These are phyloP conservation scores for Penicillium paxilli DNA, from an alignment of 495 filamentous ascomycete genomes.

Conservation along the genomic window DNA sequence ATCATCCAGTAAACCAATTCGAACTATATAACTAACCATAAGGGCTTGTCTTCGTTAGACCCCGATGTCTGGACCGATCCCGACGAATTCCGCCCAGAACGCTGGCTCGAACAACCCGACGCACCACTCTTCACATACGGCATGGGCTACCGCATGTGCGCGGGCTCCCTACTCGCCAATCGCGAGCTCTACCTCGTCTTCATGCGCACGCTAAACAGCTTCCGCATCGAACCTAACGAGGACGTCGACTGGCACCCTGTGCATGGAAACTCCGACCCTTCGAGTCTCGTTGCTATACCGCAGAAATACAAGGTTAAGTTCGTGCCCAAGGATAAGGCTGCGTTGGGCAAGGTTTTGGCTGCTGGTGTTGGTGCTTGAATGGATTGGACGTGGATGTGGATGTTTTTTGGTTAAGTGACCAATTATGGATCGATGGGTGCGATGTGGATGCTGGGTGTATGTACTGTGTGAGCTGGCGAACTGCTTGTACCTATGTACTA, in stretches of 20 bases:
- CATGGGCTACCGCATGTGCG: constrained; percentile 66
- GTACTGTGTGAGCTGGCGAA: too few species aligned
- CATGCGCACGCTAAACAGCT: constrained; percentile 59
- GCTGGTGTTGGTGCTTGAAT: background rate
- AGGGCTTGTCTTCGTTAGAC: constrained; percentile 33
- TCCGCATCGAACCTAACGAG: constrained; percentile 52
- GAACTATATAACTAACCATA: background rate
- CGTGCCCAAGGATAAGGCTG: constrained; percentile 48
- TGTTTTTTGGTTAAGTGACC: too few species aligned
- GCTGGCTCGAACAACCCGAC: constrained; percentile 63
- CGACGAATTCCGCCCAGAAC: constrained; percentile 58
- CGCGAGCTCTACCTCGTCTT: constrained; percentile 66
- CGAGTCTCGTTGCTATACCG: constrained; percentile 58
- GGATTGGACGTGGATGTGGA: background rate
- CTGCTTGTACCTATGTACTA: background rate
- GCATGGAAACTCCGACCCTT: constrained; percentile 54
- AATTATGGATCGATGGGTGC: too few species aligned
- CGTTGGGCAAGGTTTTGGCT: constrained; percentile 34
- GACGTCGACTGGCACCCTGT: constrained; percentile 56
- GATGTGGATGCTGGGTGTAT: too few species aligned
- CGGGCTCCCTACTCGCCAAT: constrained; percentile 62
- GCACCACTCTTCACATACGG: constrained; percentile 63
- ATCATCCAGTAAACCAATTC: background rate
- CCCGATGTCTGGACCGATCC: constrained; percentile 59
- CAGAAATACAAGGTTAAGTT: constrained; percentile 56